Evolutionary conservation across 1,284 basidiomycete genomes (phyloP).

Genomic region (Cryptococcus sp.): DNA sequence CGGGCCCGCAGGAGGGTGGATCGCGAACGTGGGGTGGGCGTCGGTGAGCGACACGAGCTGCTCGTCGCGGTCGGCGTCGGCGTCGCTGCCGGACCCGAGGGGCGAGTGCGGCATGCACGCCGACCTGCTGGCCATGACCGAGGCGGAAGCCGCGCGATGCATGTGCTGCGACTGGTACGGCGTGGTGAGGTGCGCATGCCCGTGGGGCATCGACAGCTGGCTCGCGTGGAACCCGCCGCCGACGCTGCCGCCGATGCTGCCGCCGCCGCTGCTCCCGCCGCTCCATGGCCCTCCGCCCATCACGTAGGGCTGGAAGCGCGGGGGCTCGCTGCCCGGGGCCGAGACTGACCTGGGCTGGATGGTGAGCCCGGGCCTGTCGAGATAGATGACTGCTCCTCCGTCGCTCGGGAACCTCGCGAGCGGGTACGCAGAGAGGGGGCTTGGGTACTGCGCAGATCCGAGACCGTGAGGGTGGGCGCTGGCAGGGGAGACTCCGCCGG

Average conservation of each 20-base stretch:
- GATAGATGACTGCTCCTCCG: slow-evolving; percentile 8
- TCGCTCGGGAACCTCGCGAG: slow-evolving; percentile 19
- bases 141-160: slow-evolving; percentile 3
- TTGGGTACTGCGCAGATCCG: slow-evolving; percentile 14
- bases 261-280: slow-evolving; percentile 20
- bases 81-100: slow-evolving; percentile 4
- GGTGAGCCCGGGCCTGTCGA: slow-evolving; percentile 1
- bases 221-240: slow-evolving; percentile 21
- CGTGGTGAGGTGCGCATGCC: slow-evolving; percentile 6
- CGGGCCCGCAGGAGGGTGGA: slow-evolving; percentile 20
- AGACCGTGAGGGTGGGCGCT: slow-evolving; percentile 6
- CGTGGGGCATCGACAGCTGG: slow-evolving; percentile 18
- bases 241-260: slow-evolving; percentile 21
- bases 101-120: not conserved
- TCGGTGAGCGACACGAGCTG: slow-evolving; percentile 19
- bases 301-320: slow-evolving; percentile 9
- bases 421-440: slow-evolving; percentile 8
- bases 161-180: slow-evolving; percentile 4
- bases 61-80: slow-evolving; percentile 33
- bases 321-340: slow-evolving; percentile 5
- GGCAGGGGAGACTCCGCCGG: not conserved
- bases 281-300: slow-evolving; percentile 2
- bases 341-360: slow-evolving; percentile 9
- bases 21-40: slow-evolving; percentile 22
- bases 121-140: not conserved